Evolutionary conservation across 371 early-diverging fungal genomes (phyloP), one percentile per base, ranked within the genome.

Genomic region (Mucor racemosus): DNA sequence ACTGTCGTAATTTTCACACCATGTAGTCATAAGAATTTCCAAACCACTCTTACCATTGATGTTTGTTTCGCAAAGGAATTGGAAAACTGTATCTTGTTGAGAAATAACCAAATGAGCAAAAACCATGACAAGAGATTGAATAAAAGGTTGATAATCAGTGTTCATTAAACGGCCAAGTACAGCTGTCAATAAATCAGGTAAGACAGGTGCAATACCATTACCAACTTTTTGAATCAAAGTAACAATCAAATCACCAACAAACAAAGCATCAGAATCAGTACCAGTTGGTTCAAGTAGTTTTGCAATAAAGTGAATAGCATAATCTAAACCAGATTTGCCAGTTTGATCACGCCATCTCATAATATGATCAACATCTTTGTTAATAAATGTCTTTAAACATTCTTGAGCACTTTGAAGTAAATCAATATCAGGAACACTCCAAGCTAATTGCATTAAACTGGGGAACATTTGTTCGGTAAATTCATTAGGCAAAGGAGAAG

Each of bases 211-310:
- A 8, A 96, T 81, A 19, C 76, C 77, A 41, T 86, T 82, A 26
- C 90, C 90, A 38, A 79, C 90, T 76, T 95, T 96, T 75, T 91
- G 88, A 68, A 95, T 92, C 60, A 95, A 71, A 62, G 92, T 92
- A 9, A 88, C 86, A 53, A 95, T 90, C 64, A 97, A 74, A 62
- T 93, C 92, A 21, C 97, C 97, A n/a, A 97, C 90, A 82, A 94
- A 95, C 21, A 94, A 67, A 1, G 93, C 88, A 0, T 93, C 90
- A 0, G 94, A 92, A 68, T 95, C 96, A 19, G 87, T 81, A 26
- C 85, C 85, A 1, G 82, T 76, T 36, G 96, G 94, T 33, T 86
- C 85, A 68, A 96, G 71, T 31, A 95, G 71, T 50, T 87, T 86
- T 58, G 91, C 92, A 48, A 96, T 86, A 71, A 94, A 91, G 35